Percentiles rank a stretch among this genome's conserved stretches.
Evolutionary conservation across 352 stramenopile genomes (phyloP).

Genomic region (Phytophthora multivora): DNA sequence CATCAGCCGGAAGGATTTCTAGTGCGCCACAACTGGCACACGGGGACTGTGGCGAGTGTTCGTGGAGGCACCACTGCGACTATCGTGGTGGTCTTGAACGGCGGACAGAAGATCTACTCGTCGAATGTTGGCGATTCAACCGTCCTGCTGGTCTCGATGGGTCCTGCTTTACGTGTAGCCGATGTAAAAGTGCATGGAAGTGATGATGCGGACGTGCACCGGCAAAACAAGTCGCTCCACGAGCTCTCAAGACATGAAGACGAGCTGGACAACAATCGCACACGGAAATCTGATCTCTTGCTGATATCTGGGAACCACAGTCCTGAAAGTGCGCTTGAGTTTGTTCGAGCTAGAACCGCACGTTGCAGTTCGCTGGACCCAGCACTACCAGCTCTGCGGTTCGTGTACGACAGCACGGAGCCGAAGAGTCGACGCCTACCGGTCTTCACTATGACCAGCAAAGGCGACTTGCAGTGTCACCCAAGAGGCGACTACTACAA

Average conservation of each 20-base stretch:
- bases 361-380: constrained; percentile 33
- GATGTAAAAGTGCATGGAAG: constrained; percentile 39
- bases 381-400: constrained; percentile 66
- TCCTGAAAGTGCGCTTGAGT: constrained; percentile 80
- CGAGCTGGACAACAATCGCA: constrained; percentile 24
- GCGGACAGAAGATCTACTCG: constrained; percentile 69
- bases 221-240: constrained; percentile 18
- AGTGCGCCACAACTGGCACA: constrained; percentile 44
- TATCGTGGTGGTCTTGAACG: constrained; percentile 77
- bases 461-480: constrained; percentile 46
- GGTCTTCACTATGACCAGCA: constrained; percentile 43
- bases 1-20: constrained; percentile 66
- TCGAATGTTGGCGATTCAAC: constrained; percentile 87
- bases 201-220: constrained; percentile 8
- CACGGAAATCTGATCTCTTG: constrained; percentile 32
- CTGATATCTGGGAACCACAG: constrained; percentile 84
- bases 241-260: constrained; percentile 16
- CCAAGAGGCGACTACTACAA: constrained; percentile 82
- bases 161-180: constrained; percentile 21
- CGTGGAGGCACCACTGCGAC: constrained; percentile 91
- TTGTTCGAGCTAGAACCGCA: constrained; percentile 53
- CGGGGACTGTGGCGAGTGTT: constrained; percentile 62
- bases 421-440: constrained; percentile 37
- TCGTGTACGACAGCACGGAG: constrained; percentile 81
- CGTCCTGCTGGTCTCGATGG: constrained; percentile 42